Percentiles rank a stretch among this genome's conserved stretches.
Evolutionary conservation across 2,329 filamentous ascomycete genomes (phyloP).

Genomic region (Purpureocillium lavendulum): DNA sequence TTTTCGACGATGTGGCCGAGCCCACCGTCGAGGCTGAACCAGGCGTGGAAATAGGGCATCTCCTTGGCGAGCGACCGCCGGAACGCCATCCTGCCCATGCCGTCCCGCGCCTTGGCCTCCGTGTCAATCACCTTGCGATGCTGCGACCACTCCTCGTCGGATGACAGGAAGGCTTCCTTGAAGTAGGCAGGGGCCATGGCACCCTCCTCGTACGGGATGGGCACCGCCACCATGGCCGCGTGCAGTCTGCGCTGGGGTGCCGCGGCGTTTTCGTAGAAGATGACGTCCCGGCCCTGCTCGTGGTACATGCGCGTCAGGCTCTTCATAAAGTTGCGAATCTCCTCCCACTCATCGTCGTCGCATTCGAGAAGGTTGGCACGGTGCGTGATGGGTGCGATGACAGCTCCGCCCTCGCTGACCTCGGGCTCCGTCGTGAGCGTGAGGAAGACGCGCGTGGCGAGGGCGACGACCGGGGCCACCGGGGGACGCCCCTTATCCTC

Average conservation of each 20-base stretch:
- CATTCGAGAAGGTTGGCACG: slow-evolving; percentile 89
- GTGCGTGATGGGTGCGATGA: slow-evolving; percentile 85
- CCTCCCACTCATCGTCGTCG: slow-evolving; percentile 98
- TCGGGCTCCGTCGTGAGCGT: slow-evolving; percentile 88
- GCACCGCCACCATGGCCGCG: slow-evolving; percentile 77
- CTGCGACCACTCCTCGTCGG: slow-evolving; percentile 92
- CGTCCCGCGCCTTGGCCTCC: slow-evolving; percentile 50
- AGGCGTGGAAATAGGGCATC: slow-evolving; percentile 97
- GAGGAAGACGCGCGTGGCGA: slow-evolving; percentile 79
- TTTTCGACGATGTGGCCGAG: slow-evolving; percentile 92
- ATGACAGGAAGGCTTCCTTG: slow-evolving; percentile 79
- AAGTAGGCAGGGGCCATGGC: slow-evolving; percentile 93
- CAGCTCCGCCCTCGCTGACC: slow-evolving; percentile 70
- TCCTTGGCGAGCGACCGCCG: slow-evolving; percentile 78
- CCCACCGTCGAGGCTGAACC: slow-evolving; percentile 89
- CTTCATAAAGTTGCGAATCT: slow-evolving; percentile 99
- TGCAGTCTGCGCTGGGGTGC: slow-evolving; percentile 70
- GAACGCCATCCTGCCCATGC: slow-evolving; percentile 74
- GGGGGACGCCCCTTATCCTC: slow-evolving; percentile 71
- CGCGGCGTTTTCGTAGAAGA: slow-evolving; percentile 97
- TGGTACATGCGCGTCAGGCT: slow-evolving; percentile 89
- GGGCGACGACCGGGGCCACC: slow-evolving; percentile 73
- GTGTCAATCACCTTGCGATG: slow-evolving; percentile 95
- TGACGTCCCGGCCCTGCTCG: slow-evolving; percentile 80
- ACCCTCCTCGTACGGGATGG: slow-evolving; percentile 84